Evolutionary conservation across 2,329 filamentous ascomycete genomes (phyloP), one percentile per base, ranked within the genome.

Genomic region (Xylariaceae sp.): DNA sequence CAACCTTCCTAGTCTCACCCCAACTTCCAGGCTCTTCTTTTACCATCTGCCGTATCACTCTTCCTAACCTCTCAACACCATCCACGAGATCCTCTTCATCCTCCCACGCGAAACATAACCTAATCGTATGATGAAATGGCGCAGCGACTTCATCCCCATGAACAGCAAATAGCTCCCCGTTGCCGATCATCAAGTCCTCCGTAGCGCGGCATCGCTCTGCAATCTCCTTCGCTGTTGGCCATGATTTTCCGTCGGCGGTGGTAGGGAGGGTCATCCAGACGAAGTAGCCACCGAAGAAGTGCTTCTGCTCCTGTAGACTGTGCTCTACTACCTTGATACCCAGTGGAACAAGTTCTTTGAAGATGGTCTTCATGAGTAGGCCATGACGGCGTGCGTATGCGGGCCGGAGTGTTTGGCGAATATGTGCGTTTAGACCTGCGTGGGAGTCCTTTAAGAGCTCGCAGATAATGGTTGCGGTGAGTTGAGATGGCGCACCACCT

Each of bases 231-330:
- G 79, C 83, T 9, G 77, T 74, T 48, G 87, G 71, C 54, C 57
- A 58, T 16, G n/a, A 1, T 12, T n/a, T 40, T 7, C 36, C 9
- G 12, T 18, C 31, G 2, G 28, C 18, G 16, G 1, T 5, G 14
- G 67, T 56, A 0, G 86, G 84, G 5, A 96, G 69, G 1, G 75
- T 77, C 22, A 95, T 69, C 90, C 90, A 96, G 44, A 96, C 74
- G 67, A 96, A 96, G 67, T 93, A 96, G 0, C 91, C 91, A 0
- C 91, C 91, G 31, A 86, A 87, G 3, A 86, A 68, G 1, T 68
- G 62, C 50, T 79, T 70, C 5, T 13, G 39, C 1, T 50, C 53
- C 3, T 6, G 9, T 9, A 58, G 22, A 31, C 57, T 50, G 11
- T 39, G 47, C 19, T 48, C 51, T 13, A 5, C 33, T n/a, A 75